Percentiles rank a stretch among this genome's conserved stretches.
Conservation (phyloP, 2,329 filamentous ascomycete species). For the Fusarium pseudocircinatum region DNA sequence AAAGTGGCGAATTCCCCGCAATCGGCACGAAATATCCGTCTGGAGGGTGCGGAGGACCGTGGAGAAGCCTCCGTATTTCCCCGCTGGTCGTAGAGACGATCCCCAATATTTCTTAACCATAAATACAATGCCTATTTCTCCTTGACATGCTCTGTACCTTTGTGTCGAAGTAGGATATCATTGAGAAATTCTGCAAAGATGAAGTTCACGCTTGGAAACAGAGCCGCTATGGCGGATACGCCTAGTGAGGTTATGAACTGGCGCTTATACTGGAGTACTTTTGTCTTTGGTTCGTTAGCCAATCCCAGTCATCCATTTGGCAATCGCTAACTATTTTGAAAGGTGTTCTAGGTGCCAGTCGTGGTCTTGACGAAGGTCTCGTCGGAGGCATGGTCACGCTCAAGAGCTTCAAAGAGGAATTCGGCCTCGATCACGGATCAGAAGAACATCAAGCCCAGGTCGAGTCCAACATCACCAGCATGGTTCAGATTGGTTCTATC, state of each 20-base stretch:
- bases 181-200: background rate
- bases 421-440: conserved; percentile 60
- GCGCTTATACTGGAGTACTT: conserved; percentile 22
- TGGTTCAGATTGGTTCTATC: conserved; percentile 77
- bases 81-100: background rate
- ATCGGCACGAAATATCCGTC: conserved; percentile 19
- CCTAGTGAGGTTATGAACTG: conserved; percentile 20
- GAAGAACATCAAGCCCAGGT: conserved; percentile 64
- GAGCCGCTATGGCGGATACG: conserved; percentile 22
- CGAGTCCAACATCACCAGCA: conserved; percentile 73
- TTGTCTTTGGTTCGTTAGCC: conserved; percentile 2
- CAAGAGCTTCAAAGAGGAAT: conserved; percentile 64
- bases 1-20: background rate
- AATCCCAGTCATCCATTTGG: fast-evolving
- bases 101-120: background rate
- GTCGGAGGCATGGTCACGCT: conserved; percentile 71
- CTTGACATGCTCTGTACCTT: background rate
- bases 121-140: background rate
- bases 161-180: background rate
- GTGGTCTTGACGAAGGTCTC: conserved; percentile 60
- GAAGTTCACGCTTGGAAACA: conserved; percentile 24
- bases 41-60: background rate
- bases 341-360: conserved; percentile 19
- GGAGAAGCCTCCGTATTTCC: background rate
- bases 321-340: background rate